Conservation (phyloP, 768 basidiomycete species). For the Hericium coralloides region DNA sequence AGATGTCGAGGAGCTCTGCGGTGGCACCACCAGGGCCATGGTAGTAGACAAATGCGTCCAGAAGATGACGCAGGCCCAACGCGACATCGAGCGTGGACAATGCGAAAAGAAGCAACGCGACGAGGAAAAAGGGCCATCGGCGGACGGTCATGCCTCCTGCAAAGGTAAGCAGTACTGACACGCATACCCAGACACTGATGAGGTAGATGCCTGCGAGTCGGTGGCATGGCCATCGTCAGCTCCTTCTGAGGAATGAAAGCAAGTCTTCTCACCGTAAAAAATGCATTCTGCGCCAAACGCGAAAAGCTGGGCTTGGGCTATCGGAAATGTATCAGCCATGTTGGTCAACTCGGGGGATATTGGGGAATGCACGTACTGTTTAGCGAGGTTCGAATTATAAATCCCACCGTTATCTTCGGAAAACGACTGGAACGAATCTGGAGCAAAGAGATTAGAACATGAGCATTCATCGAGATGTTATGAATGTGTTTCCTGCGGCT, state of each 20-base stretch:
- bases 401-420: too few relatives aligned
- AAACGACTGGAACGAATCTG: too few relatives aligned
- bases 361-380: too few relatives aligned
- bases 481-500: too few relatives aligned
- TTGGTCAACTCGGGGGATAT: too few relatives aligned
- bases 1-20: constrained; percentile 26
- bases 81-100: constrained; percentile 31
- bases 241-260: too few relatives aligned
- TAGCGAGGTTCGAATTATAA: too few relatives aligned
- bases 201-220: constrained; percentile 6
- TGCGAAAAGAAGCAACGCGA: constrained; percentile 29
- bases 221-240: neutral
- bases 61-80: constrained; percentile 31
- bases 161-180: constrained; percentile 24
- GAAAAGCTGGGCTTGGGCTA: neutral
- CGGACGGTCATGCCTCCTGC: constrained; percentile 14
- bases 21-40: constrained; percentile 20
- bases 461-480: too few relatives aligned
- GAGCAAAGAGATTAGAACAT: too few relatives aligned
- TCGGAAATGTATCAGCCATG: neutral
- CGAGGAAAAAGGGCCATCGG: constrained; percentile 27
- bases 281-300: constrained; percentile 10
- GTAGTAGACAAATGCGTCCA: constrained; percentile 34
- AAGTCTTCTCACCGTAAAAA: constrained; percentile 8
- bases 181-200: constrained; percentile 17